These are phyloP conservation scores for Yamadazyma atmosphaerica DNA, from an alignment of 1,139 yeast genomes.

Conservation along the genomic window DNA sequence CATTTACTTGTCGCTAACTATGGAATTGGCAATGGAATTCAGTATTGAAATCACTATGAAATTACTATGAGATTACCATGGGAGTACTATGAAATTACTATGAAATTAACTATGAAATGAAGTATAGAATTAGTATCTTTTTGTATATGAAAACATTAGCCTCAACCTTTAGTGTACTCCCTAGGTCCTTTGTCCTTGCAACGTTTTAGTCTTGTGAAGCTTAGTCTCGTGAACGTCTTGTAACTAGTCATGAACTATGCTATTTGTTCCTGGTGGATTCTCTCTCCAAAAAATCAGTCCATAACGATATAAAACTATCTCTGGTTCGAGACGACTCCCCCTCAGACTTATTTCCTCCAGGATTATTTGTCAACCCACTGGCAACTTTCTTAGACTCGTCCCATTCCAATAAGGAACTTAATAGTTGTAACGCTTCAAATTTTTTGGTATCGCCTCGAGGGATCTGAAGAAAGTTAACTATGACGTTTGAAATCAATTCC, in stretches of 20 bases:
- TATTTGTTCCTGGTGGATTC: slow-evolving; percentile 48
- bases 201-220: too few relatives aligned
- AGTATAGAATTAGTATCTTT: too few relatives aligned
- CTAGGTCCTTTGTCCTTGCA: too few relatives aligned
- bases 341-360: slow-evolving; percentile 23
- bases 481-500: slow-evolving; percentile 81
- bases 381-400: slow-evolving; percentile 77
- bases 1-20: too few relatives aligned
- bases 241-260: slow-evolving; percentile 4
- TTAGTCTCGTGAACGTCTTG: too few relatives aligned
- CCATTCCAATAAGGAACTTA: slow-evolving; percentile 85
- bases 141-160: too few relatives aligned
- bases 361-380: slow-evolving; percentile 70
- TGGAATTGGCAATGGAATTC: too few relatives aligned
- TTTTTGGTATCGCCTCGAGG: slow-evolving; percentile 95
- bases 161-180: too few relatives aligned
- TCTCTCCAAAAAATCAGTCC: slow-evolving; percentile 88
- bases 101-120: too few relatives aligned
- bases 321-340: slow-evolving; percentile 26
- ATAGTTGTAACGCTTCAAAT: slow-evolving; percentile 84
- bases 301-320: slow-evolving; percentile 79
- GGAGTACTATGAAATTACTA: too few relatives aligned
- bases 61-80: too few relatives aligned
- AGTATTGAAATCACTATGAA: too few relatives aligned
- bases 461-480: slow-evolving; percentile 79